These are phyloP conservation scores for Phaseolus coccineus DNA, from an alignment of 331 rosid species.

Conservation along the genomic window DNA sequence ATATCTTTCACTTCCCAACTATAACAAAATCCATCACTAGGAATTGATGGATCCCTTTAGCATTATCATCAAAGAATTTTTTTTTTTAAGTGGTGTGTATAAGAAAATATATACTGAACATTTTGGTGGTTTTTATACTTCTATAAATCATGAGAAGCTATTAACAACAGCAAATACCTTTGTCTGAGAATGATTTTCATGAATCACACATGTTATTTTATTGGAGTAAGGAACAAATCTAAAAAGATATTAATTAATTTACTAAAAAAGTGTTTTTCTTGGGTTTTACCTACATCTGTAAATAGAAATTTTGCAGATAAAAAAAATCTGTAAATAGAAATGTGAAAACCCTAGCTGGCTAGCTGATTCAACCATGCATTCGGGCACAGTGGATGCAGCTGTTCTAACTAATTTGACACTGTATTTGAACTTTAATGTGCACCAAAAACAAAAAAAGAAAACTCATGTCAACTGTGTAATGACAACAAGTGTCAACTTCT, in stretches of 20 bases:
- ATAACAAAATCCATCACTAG: not conserved
- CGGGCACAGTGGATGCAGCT: not conserved
- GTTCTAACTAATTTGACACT: not conserved
- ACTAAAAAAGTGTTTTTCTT: not conserved
- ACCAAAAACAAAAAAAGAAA: not conserved
- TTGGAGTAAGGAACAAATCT: too few relatives aligned
- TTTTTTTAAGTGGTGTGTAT: not conserved
- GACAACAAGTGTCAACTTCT: slow-evolving; percentile 4
- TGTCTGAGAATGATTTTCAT: not conserved
- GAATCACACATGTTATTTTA: not conserved
- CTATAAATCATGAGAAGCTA: too few relatives aligned
- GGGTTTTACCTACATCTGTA: not conserved
- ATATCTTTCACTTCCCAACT: not conserved
- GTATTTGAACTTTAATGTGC: not conserved
- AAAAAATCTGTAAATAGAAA: not conserved
- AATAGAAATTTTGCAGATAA: not conserved
- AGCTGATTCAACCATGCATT: not conserved
- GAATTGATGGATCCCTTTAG: not conserved
- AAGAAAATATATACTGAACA: not conserved
- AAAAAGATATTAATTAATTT: too few relatives aligned
- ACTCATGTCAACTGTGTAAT: not conserved
- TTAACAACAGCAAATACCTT: not conserved
- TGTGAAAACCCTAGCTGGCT: not conserved
- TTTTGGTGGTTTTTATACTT: too few relatives aligned
- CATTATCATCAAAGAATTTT: not conserved